Conservation (phyloP, 495 filamentous ascomycete species). For the Penicillium cosmopolitanum region DNA sequence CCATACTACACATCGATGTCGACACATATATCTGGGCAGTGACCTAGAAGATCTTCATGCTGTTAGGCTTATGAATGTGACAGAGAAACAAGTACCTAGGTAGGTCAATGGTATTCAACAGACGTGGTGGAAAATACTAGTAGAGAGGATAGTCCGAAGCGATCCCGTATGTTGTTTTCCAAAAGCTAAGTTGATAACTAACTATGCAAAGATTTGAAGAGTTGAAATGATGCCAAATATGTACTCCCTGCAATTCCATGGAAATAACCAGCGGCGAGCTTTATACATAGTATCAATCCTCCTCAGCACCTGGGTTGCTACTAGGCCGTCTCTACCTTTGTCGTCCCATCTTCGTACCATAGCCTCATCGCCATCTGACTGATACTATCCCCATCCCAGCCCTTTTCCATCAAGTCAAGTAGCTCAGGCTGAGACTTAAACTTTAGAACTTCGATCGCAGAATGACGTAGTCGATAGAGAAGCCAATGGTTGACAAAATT, state of each 20-base stretch:
- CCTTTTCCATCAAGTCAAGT: constrained; percentile 23
- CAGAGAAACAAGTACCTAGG: too few species aligned
- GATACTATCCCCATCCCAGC: constrained; percentile 28
- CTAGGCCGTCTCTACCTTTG: neutral
- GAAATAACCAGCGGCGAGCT: too few species aligned
- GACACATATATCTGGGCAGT: too few species aligned
- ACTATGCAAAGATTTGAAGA: neutral
- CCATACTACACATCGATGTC: neutral
- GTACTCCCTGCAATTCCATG: neutral
- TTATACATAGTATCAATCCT: neutral
- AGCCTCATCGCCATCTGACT: constrained; percentile 29
- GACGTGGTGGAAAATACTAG: too few species aligned
- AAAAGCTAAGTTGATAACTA: too few species aligned
- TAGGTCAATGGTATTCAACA: too few species aligned
- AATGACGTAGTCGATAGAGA: constrained; percentile 35
- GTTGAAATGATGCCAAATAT: neutral
- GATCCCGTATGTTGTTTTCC: too few species aligned
- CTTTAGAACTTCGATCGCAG: constrained; percentile 30
- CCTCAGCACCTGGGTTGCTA: constrained; percentile 1
- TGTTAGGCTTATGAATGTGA: too few species aligned
- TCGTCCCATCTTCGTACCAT: constrained; percentile 32
- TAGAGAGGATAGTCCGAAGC: too few species aligned
- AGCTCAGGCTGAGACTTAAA: constrained; percentile 22
- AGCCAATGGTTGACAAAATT: constrained; percentile 38
- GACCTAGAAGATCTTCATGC: too few species aligned